phyloP scores from a whole-genome alignment of 805 yeast genomes.

The Yamadazyma tumulicola region DNA sequence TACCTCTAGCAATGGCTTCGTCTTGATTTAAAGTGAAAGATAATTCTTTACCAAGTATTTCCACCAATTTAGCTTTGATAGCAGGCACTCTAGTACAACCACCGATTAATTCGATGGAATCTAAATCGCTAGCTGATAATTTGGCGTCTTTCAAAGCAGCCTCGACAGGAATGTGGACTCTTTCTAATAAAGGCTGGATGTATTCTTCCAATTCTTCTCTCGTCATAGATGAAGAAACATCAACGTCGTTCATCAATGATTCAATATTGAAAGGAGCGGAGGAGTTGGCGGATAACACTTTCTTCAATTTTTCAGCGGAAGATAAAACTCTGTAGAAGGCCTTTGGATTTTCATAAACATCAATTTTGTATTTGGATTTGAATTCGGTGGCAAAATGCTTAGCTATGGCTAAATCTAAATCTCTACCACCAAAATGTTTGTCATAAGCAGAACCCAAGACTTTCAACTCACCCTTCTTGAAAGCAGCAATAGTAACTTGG shows the following conservation, averaged over 20 bases:
- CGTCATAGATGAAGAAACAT: constrained; percentile 81
- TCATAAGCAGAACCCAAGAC: constrained; percentile 89
- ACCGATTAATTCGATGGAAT: constrained; percentile 93
- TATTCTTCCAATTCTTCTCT: constrained; percentile 93
- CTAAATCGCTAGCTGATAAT: constrained; percentile 67
- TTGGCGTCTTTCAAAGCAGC: constrained; percentile 79
- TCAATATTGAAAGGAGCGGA: constrained; percentile 93
- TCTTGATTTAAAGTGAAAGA: constrained; percentile 97
- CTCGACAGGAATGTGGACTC: constrained; percentile 75
- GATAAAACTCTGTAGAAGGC: constrained; percentile 90
- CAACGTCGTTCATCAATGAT: constrained; percentile 96
- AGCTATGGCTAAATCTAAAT: constrained; percentile 90
- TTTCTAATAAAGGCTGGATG: constrained; percentile 74
- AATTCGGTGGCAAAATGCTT: constrained; percentile 93
- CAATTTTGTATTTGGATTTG: constrained; percentile 88
- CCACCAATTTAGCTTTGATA: constrained; percentile 75
- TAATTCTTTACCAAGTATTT: constrained; percentile 78
- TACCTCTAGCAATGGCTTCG: constrained; percentile 99
- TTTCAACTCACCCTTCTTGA: constrained; percentile 95
- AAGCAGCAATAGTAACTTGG: constrained; percentile 83
- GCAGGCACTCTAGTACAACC: constrained; percentile 98
- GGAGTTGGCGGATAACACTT: constrained; percentile 93
- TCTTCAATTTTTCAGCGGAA: constrained; percentile 91
- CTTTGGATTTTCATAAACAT: constrained; percentile 86
- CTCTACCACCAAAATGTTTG: constrained; percentile 98